phyloP scores from a whole-genome alignment of 495 filamentous ascomycete genomes.

The Penicillium crystallinum region DNA sequence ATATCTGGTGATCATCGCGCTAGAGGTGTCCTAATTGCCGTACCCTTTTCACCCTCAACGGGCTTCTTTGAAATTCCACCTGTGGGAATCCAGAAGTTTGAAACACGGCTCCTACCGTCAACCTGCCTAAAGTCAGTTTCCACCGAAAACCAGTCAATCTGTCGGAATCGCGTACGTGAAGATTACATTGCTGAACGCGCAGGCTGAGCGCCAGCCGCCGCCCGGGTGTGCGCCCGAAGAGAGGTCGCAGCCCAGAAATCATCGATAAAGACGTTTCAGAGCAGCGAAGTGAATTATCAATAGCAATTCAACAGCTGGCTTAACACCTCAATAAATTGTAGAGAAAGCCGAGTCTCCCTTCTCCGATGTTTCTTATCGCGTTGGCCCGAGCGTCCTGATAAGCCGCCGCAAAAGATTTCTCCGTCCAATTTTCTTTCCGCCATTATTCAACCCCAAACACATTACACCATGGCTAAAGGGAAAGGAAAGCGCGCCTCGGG shows the following conservation, averaged over 20 bases:
- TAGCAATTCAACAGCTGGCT: neutral
- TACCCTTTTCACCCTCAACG: conserved; percentile 42
- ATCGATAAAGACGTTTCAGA: neutral
- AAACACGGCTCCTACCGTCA: conserved; percentile 60
- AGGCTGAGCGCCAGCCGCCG: conserved; percentile 8
- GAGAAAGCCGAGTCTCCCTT: conserved; percentile 13
- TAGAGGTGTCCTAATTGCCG: neutral
- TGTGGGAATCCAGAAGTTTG: conserved; percentile 71
- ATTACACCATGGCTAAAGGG: conserved; percentile 33
- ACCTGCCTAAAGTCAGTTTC: conserved; percentile 24
- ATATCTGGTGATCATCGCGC: neutral
- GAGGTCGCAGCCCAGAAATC: conserved; percentile 8
- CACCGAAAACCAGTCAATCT: conserved; percentile 2
- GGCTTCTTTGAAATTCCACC: conserved; percentile 61
- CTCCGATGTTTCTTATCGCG: conserved; percentile 23
- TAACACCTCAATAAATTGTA: conserved; percentile 4
- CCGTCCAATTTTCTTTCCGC: conserved; percentile 23
- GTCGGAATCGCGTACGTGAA: conserved; percentile 20
- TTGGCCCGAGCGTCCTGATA: conserved; percentile 29
- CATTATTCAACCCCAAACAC: conserved; percentile 14
- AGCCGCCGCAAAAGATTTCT: conserved; percentile 33
- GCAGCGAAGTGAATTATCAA: neutral
- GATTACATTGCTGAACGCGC: conserved; percentile 16
- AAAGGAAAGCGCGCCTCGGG: conserved; percentile 40
- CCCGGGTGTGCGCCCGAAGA: conserved; percentile 4